phyloP scores from a whole-genome alignment of 2,329 filamentous ascomycete genomes.

The Epichloe baconii region DNA sequence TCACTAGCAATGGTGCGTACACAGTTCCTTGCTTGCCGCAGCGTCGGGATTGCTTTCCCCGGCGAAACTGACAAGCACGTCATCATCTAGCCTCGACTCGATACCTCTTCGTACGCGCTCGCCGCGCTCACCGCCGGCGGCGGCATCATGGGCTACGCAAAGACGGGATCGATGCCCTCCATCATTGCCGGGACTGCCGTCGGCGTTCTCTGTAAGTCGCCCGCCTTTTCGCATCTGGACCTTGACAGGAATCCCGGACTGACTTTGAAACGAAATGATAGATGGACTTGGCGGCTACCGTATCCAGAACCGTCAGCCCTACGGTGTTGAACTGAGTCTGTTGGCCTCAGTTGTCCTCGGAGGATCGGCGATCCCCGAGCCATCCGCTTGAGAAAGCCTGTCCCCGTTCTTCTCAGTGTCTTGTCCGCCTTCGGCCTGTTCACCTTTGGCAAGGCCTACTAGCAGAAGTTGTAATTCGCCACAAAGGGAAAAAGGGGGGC shows the following conservation, averaged over 20 bases:
- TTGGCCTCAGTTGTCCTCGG: constrained; percentile 76
- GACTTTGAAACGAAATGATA: constrained; percentile 13
- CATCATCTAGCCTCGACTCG: constrained; percentile 12
- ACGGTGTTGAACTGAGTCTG: constrained; percentile 80
- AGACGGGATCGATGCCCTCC: constrained; percentile 76
- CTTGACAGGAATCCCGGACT: background rate
- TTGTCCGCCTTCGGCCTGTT: constrained; percentile 67
- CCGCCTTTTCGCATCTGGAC: background rate
- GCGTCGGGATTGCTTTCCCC: too few species aligned
- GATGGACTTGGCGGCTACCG: constrained; percentile 73
- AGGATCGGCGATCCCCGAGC: constrained; percentile 72
- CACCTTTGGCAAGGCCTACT: constrained; percentile 63
- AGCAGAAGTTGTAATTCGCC: constrained; percentile 24
- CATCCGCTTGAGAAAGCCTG: constrained; percentile 69
- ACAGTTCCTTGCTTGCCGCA: background rate
- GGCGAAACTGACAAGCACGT: background rate
- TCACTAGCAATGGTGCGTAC: background rate
- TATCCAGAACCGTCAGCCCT: constrained; percentile 59
- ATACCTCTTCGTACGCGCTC: constrained; percentile 61
- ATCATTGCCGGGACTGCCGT: constrained; percentile 75
- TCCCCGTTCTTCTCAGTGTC: constrained; percentile 67
- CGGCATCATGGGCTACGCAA: constrained; percentile 74
- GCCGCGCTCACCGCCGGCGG: constrained; percentile 74
- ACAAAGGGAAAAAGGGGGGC: too few species aligned
- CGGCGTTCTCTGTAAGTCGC: constrained; percentile 46